phyloP scores from a whole-genome alignment of 495 filamentous ascomycete species.

The Aspergillus indologenus region DNA sequence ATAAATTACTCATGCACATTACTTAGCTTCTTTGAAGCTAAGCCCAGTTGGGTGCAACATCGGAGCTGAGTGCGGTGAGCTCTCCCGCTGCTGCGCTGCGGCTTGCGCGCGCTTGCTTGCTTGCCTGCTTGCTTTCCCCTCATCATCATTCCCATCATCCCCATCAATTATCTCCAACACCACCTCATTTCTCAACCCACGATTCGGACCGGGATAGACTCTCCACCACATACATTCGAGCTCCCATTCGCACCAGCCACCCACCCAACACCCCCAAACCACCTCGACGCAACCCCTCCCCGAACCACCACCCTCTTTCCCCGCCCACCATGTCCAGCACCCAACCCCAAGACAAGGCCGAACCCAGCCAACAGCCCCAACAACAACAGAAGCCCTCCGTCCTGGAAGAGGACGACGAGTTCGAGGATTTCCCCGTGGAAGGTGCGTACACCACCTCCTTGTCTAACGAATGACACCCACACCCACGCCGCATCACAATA shows the following conservation, averaged over 20 bases:
- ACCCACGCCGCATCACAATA: no score
- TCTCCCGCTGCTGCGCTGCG: not conserved
- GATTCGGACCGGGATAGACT: no score
- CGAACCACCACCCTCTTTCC: not conserved
- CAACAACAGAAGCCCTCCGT: conserved; percentile 61
- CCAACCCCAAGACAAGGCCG: conserved; percentile 34
- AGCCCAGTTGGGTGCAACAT: not conserved
- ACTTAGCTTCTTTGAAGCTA: not conserved
- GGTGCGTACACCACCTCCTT: conserved; percentile 58
- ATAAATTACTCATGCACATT: not conserved
- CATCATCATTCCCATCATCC: not conserved
- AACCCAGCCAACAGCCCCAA: conserved; percentile 41
- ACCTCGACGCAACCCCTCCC: not conserved
- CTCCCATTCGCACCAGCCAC: not conserved
- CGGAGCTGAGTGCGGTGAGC: not conserved
- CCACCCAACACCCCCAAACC: not conserved
- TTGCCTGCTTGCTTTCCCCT: not conserved
- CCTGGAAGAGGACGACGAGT: conserved; percentile 96
- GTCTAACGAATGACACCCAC: no score
- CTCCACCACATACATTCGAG: not conserved
- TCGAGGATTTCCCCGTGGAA: conserved; percentile 97
- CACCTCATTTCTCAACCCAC: not conserved
- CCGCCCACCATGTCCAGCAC: conserved; percentile 43
- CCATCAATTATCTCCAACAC: not conserved
- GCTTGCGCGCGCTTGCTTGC: not conserved